These are phyloP conservation scores for Trichomonascus vanleenenianus DNA, from an alignment of 805 yeast genomes.

Conservation along the genomic window DNA sequence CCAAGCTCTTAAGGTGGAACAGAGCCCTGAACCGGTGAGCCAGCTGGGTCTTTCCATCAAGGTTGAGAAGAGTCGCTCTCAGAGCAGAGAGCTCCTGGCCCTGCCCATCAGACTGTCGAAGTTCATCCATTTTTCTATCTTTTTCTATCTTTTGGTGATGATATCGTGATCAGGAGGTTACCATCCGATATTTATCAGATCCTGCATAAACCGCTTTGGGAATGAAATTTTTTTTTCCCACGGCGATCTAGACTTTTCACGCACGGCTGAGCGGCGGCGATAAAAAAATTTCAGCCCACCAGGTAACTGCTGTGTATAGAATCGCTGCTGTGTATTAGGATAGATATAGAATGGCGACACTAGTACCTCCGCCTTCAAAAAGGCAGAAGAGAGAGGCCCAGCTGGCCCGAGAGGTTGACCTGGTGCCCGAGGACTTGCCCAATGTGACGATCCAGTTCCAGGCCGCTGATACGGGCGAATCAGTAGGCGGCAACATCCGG, in stretches of 20 bases:
- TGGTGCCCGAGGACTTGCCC: slow-evolving; percentile 73
- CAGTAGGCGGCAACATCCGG: slow-evolving; percentile 74
- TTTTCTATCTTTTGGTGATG: neutral
- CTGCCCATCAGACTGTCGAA: slow-evolving; percentile 18
- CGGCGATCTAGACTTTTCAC: neutral
- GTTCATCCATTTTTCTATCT: slow-evolving; percentile 18
- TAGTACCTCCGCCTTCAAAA: slow-evolving; percentile 89
- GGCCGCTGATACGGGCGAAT: slow-evolving; percentile 88
- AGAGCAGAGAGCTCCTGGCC: slow-evolving; percentile 17
- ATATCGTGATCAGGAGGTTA: too few relatives aligned
- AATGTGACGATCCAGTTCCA: slow-evolving; percentile 82
- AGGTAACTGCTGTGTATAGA: too few relatives aligned
- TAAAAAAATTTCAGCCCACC: neutral
- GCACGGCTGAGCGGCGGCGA: neutral
- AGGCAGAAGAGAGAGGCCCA: slow-evolving; percentile 81
- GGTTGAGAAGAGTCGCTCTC: slow-evolving; percentile 24
- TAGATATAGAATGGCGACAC: slow-evolving; percentile 68
- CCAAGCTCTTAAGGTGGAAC: slow-evolving; percentile 81
- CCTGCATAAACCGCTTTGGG: too few relatives aligned
- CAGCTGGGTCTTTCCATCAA: slow-evolving; percentile 55
- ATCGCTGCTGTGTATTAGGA: too few relatives aligned
- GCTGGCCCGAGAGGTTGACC: slow-evolving; percentile 62
- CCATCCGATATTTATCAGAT: neutral
- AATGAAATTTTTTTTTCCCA: slow-evolving; percentile 1
- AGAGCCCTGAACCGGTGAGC: slow-evolving; percentile 91